Conservation (phyloP, 495 filamentous ascomycete genomes). For the Aspergillus incahuasiensis region DNA sequence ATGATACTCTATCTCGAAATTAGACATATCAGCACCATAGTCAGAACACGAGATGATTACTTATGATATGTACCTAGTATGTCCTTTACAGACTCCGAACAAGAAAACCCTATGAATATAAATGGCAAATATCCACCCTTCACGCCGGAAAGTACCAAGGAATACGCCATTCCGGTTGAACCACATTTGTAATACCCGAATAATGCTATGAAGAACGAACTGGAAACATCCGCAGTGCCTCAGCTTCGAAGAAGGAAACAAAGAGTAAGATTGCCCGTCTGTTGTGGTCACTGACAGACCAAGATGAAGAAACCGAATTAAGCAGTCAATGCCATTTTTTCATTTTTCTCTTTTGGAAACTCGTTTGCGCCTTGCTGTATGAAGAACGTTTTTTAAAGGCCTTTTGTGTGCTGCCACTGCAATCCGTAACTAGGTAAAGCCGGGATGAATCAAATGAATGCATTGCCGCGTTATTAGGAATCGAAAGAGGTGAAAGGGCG, state of each 20-base stretch:
- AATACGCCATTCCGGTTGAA: slow-evolving; percentile 1
- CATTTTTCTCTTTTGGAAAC: slow-evolving; percentile 10
- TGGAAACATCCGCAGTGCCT: background rate
- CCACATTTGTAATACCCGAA: background rate
- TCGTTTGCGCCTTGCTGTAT: slow-evolving; percentile 10
- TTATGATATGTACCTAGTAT: background rate
- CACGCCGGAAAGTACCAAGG: background rate
- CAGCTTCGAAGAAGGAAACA: background rate
- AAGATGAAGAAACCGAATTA: background rate
- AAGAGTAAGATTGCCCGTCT: background rate
- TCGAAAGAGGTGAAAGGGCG: slow-evolving; percentile 8
- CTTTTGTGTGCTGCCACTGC: slow-evolving; percentile 19
- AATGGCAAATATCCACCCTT: slow-evolving; percentile 1
- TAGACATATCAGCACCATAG: background rate
- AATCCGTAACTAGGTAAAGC: slow-evolving; percentile 16
- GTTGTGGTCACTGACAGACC: background rate
- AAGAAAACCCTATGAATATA: background rate
- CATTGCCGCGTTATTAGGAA: slow-evolving; percentile 21
- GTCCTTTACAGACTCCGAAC: background rate
- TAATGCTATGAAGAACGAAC: background rate
- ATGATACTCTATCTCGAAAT: background rate
- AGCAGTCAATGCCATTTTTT: slow-evolving; percentile 16
- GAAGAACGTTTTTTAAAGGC: slow-evolving; percentile 11
- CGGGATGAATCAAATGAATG: slow-evolving; percentile 14
- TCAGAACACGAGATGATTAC: background rate